Evolutionary conservation across 257 asterid genomes (phyloP).

Genomic region (Solanum chilense): DNA sequence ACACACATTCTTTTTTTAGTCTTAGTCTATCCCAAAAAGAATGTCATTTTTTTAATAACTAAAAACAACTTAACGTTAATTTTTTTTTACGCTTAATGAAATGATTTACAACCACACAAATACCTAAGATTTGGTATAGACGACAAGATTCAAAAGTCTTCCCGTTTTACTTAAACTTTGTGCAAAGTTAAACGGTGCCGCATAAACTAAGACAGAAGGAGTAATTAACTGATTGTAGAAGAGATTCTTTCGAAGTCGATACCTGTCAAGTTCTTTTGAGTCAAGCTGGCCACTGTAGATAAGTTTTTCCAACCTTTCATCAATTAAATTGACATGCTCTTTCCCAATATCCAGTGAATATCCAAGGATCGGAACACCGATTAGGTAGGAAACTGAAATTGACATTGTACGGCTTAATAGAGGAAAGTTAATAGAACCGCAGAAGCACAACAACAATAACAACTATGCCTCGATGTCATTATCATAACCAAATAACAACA

Average conservation of each 20-base stretch:
- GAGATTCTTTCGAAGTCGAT: not conserved
- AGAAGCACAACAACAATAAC: not conserved
- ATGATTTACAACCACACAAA: not conserved
- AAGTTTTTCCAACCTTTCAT: conserved; percentile 74
- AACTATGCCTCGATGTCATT: not conserved
- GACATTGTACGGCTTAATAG: not conserved
- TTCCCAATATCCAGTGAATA: conserved; percentile 91
- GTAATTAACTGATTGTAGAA: not conserved
- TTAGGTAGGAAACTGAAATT: conserved; percentile 66
- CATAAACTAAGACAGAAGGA: not conserved
- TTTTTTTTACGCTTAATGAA: not conserved
- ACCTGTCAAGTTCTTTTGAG: conserved; percentile 91
- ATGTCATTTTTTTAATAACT: not conserved
- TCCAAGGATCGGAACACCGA: conserved; percentile 87
- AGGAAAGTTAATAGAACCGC: not conserved
- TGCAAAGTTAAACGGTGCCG: not conserved
- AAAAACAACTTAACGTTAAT: not conserved
- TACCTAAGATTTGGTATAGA: not conserved
- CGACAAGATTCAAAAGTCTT: not conserved
- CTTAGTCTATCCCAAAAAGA: not conserved
- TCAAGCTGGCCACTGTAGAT: conserved; percentile 95
- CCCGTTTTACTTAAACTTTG: not conserved
- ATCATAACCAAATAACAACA: too few species aligned
- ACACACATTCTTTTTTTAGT: too few species aligned
- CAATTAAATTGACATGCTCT: conserved; percentile 87